Evolutionary conservation across 148 eudicot species (phyloP).

Genomic region (Fagopyrum tataricum): DNA sequence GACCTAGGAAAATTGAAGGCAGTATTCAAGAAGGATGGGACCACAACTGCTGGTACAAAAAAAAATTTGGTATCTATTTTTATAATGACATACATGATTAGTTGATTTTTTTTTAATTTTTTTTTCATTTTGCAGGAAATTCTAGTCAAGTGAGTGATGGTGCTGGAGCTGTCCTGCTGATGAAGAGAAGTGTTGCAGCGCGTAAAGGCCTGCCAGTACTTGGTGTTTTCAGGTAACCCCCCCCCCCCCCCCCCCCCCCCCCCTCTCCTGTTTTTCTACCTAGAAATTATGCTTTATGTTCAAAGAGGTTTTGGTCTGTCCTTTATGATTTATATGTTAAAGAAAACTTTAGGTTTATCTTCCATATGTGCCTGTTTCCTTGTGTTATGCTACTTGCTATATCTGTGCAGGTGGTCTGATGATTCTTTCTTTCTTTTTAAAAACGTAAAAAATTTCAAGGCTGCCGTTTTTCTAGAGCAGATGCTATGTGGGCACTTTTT

Average conservation of each 20-base stretch:
- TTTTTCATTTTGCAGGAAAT: slow-evolving; percentile 43
- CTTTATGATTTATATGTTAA: no score
- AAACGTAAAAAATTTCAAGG: neutral
- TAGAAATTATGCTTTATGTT: neutral
- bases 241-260: neutral
- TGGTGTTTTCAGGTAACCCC: slow-evolving; percentile 77
- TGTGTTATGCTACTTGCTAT: neutral
- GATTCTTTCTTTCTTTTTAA: neutral
- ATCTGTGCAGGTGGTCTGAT: neutral
- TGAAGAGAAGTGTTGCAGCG: slow-evolving; percentile 91
- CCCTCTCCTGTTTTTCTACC: neutral
- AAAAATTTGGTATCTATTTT: neutral
- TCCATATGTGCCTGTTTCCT: no score
- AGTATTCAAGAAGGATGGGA: slow-evolving; percentile 86
- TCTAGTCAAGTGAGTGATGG: slow-evolving; percentile 98
- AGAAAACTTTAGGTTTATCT: no score
- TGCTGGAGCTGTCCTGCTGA: slow-evolving; percentile 97
- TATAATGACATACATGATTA: neutral
- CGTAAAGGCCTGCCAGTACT: slow-evolving; percentile 81
- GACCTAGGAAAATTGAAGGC: slow-evolving; percentile 78
- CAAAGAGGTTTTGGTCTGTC: no score
- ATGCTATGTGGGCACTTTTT: neutral
- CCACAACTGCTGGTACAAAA: slow-evolving; percentile 85
- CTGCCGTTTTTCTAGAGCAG: neutral
- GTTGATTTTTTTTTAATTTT: neutral